Evolutionary conservation across 1,284 basidiomycete genomes (phyloP), one percentile per base, ranked within the genome.

Genomic region (Boletellus deceptivus): DNA sequence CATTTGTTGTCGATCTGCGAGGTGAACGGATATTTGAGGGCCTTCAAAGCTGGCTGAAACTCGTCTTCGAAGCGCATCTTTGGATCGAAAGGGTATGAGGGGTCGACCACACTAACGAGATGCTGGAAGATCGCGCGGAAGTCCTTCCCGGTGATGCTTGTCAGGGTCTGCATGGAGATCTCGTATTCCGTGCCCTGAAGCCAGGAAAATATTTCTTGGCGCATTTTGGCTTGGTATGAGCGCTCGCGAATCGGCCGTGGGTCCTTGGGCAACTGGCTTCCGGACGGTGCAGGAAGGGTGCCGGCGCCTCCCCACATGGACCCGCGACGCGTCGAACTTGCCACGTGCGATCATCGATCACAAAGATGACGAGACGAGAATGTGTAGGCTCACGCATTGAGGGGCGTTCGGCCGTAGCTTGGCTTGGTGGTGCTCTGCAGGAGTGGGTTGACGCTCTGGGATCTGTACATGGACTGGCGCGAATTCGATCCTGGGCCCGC

Each of bases 121-220:
- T 84, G 84, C 44, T 87, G 80, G 62, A 94, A 91, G 35, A 95
- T 87, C 0, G 77, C 73, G 41, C 90, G 83, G 61, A 90, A 94
- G 55, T 93, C 89, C 59, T 91, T 89, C 7, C 80, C 84, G 4
- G 88, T 89, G 41, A 93, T 89, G 40, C 84, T 88, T 39, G 76
- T 73, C 5, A 93, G 72, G 3, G 80, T 83, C 49, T 83, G 77
- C 63, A 80, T 76, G 0, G 79, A 75, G 33, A 91, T 79, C 1
- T 90, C 86, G 50, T 80, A 85, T 3, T 81, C 82, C 14, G 75
- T 76, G 18, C 70, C 68, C 50, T 81, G 75, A 9, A 94, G 76
- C 73, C 84, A 93, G 13, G 73, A 73, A 37, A 78, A 71, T 51
- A 95, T 83, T 33, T 92, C 89, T 54, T 84, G 80, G 18, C 84